Conservation (phyloP, 345 rosid genomes). For the Brassica napus region DNA sequence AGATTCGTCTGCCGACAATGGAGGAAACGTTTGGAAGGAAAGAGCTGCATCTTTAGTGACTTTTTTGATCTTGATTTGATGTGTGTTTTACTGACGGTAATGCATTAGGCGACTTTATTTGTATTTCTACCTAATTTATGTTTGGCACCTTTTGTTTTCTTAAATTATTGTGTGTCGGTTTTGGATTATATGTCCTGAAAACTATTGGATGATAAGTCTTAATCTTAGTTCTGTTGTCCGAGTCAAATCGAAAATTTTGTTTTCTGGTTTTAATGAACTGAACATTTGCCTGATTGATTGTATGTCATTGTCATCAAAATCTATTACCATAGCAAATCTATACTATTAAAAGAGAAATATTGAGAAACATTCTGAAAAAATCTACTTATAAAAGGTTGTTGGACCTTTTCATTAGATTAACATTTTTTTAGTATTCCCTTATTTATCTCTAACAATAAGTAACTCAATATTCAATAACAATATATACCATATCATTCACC, state of each 20-base stretch:
- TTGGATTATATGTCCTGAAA: slow-evolving; percentile 1
- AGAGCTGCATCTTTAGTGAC: slow-evolving; percentile 19
- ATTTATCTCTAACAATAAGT: too few species aligned
- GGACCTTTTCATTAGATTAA: too few species aligned
- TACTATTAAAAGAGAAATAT: too few species aligned
- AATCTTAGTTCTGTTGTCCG: neutral
- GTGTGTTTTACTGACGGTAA: neutral
- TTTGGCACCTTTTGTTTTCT: slow-evolving; percentile 3
- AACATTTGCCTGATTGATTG: neutral
- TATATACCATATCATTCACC: too few species aligned
- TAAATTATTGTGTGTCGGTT: slow-evolving; percentile 9
- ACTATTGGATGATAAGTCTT: neutral
- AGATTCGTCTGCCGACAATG: slow-evolving; percentile 32
- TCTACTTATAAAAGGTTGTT: too few species aligned
- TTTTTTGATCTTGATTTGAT: slow-evolving; percentile 25
- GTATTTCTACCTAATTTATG: neutral
- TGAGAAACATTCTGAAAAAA: too few species aligned
- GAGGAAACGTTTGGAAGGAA: slow-evolving; percentile 22
- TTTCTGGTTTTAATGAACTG: neutral
- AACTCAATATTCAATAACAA: too few species aligned
- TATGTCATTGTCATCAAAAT: too few species aligned
- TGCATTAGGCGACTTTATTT: neutral
- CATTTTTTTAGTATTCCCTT: too few species aligned
- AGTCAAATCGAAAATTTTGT: neutral
- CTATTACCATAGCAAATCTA: neutral